phyloP scores from a whole-genome alignment of 805 yeast genomes.

The Saturnispora quitensis region DNA sequence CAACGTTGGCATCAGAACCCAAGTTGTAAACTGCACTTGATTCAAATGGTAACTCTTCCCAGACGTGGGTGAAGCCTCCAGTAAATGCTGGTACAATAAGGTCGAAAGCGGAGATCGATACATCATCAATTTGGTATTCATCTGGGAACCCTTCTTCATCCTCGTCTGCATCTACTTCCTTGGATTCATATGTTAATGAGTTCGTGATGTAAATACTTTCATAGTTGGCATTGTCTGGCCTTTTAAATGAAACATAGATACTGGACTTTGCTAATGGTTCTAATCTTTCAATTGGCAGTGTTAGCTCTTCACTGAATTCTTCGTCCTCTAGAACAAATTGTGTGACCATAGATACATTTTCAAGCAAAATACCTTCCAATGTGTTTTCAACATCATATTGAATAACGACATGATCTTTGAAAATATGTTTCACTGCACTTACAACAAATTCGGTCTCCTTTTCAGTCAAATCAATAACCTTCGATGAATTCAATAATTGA shows the following conservation, averaged over 20 bases:
- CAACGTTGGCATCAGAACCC: conserved; percentile 32
- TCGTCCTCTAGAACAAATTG: conserved; percentile 44
- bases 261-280: conserved; percentile 64
- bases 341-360: conserved; percentile 63
- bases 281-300: conserved; percentile 64
- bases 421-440: conserved; percentile 73
- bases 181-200: conserved; percentile 62
- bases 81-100: conserved; percentile 69
- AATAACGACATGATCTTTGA: conserved; percentile 60
- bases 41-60: conserved; percentile 65
- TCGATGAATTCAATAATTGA: conserved; percentile 60
- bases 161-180: conserved; percentile 66
- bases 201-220: conserved; percentile 45
- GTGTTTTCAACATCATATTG: conserved; percentile 86
- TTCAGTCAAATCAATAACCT: conserved; percentile 66
- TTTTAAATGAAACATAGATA: conserved; percentile 66
- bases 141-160: conserved; percentile 84
- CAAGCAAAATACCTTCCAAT: conserved; percentile 64
- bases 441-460: conserved; percentile 90
- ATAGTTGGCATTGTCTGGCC: conserved; percentile 33
- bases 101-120: conserved; percentile 71
- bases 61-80: conserved; percentile 63
- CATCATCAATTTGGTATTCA: conserved; percentile 83
- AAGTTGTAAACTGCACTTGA: conserved; percentile 60
- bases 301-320: conserved; percentile 55